These are phyloP conservation scores for Aurifilum marmelostoma DNA, from an alignment of 2,329 filamentous ascomycete species.

Conservation along the genomic window DNA sequence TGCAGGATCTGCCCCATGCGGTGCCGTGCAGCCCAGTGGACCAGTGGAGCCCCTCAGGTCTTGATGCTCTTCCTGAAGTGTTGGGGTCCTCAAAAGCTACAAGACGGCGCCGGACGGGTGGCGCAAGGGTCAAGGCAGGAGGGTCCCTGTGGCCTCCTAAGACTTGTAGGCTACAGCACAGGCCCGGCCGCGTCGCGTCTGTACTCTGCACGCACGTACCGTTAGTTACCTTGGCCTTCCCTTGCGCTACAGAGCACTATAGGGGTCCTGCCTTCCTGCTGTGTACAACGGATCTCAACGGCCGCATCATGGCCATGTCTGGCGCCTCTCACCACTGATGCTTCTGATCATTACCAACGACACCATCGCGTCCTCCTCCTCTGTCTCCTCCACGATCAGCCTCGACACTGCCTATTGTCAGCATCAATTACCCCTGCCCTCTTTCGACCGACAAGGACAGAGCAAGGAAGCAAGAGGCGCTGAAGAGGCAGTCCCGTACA, in stretches of 20 bases:
- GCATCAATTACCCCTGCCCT: too few species aligned
- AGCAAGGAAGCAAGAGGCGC: not conserved
- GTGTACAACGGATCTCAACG: not conserved
- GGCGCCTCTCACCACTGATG: not conserved
- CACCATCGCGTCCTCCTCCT: too few species aligned
- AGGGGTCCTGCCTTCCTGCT: not conserved
- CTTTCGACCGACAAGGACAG: not conserved
- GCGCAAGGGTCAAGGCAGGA: not conserved
- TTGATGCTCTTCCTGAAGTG: not conserved
- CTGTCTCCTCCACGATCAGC: too few species aligned
- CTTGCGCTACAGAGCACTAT: not conserved
- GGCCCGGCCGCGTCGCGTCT: too few species aligned
- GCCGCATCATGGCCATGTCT: not conserved
- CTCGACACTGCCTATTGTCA: too few species aligned
- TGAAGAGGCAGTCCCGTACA: not conserved
- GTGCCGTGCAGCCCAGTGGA: constrained; percentile 4
- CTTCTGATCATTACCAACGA: not conserved
- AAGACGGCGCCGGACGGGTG: not conserved
- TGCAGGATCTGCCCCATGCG: constrained; percentile 7
- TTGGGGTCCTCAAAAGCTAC: not conserved
- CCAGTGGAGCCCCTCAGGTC: not conserved
- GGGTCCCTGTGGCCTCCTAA: too few species aligned
- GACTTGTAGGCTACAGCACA: constrained; percentile 1
- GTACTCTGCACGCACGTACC: not conserved
- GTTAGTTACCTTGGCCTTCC: not conserved